Evolutionary conservation across 2,329 filamentous ascomycete species (phyloP).

Genomic region (Hypoxylon sp.): DNA sequence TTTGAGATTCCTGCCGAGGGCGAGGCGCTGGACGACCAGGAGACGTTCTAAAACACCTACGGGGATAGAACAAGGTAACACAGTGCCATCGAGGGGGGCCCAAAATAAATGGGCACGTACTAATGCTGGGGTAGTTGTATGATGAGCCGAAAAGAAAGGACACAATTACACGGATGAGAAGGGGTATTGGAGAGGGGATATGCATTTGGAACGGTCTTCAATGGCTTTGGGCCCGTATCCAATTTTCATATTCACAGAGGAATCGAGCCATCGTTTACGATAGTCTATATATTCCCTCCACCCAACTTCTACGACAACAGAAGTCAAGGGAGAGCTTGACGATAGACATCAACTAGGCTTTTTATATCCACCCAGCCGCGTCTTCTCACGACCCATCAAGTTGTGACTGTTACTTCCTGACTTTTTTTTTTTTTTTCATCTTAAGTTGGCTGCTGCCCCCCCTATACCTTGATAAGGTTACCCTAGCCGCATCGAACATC

Average conservation of each 20-base stretch:
- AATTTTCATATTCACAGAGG: conserved; percentile 26
- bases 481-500: conserved; percentile 26
- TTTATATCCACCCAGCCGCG: conserved; percentile 7
- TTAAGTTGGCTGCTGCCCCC: conserved; percentile 9
- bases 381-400: background rate
- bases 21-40: conserved; percentile 78
- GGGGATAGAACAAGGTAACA: conserved; percentile 38
- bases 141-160: conserved; percentile 27
- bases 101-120: conserved; percentile 32
- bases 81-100: conserved; percentile 20
- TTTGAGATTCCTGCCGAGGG: conserved; percentile 90
- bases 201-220: conserved; percentile 23
- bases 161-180: conserved; percentile 20
- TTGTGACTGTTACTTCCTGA: background rate
- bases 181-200: conserved; percentile 15
- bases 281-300: conserved; percentile 23
- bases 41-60: conserved; percentile 72
- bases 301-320: conserved; percentile 7
- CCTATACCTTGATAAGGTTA: conserved; percentile 29
- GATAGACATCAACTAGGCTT: conserved; percentile 35
- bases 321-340: conserved; percentile 25
- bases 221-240: conserved; percentile 20
- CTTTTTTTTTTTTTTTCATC: too few species aligned
- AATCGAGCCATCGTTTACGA: conserved; percentile 26
- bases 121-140: conserved; percentile 40